Percentiles rank a stretch among this genome's conserved stretches.
Evolutionary conservation across 805 yeast species (phyloP).

Genomic region (Metschnikowia arizonensis): DNA sequence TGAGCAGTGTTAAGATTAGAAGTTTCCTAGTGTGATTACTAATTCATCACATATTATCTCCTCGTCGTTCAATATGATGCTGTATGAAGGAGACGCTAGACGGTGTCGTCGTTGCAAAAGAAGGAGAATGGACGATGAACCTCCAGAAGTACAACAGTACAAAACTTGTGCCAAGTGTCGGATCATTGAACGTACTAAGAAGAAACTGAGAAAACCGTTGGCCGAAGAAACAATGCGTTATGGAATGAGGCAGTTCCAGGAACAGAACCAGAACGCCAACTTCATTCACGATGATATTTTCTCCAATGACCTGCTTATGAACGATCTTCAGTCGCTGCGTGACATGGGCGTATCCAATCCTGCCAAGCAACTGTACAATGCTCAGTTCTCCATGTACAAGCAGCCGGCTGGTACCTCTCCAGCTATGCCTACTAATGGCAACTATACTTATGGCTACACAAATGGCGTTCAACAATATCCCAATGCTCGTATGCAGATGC

Average conservation of each 20-base stretch:
- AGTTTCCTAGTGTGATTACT: no score
- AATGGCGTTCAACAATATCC: conserved; percentile 4
- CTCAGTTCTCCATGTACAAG: conserved; percentile 14
- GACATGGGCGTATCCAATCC: conserved; percentile 14
- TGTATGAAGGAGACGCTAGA: conserved; percentile 25
- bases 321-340: conserved; percentile 13
- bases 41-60: no score
- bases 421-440: conserved; percentile 5
- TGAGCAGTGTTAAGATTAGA: no score
- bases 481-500: conserved; percentile 6
- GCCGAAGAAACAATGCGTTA: conserved; percentile 45
- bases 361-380: conserved; percentile 14
- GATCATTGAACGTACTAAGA: conserved; percentile 46
- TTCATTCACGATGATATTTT: conserved; percentile 31
- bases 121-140: conserved; percentile 52
- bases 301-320: conserved; percentile 21
- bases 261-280: conserved; percentile 32
- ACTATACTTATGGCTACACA: conserved; percentile 8
- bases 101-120: conserved; percentile 56
- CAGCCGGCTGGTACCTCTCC: conserved; percentile 5
- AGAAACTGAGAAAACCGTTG: conserved; percentile 42
- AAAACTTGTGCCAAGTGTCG: conserved; percentile 58
- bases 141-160: conserved; percentile 52
- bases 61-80: conserved; percentile 16
- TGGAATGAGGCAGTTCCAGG: conserved; percentile 43